phyloP scores from a whole-genome alignment of 352 stramenopile genomes.

The Phytophthora pluvialis region DNA sequence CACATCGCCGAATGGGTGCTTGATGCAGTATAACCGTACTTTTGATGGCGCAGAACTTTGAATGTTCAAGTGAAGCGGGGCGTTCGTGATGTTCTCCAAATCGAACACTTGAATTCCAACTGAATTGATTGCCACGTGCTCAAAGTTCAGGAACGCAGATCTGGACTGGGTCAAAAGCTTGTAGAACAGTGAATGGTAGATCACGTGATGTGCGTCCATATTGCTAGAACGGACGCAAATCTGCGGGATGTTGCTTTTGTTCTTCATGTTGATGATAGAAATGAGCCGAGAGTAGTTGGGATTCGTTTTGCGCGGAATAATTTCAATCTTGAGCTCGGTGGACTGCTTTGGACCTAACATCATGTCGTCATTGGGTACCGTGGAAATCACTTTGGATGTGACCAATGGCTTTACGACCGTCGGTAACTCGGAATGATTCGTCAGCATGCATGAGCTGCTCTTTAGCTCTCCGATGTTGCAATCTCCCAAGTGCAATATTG shows the following conservation, averaged over 20 bases:
- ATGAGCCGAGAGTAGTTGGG: conserved; percentile 90
- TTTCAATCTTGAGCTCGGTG: conserved; percentile 89
- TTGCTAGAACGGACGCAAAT: conserved; percentile 91
- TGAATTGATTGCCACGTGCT: conserved; percentile 86
- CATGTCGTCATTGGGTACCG: conserved; percentile 89
- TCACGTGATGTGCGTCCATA: conserved; percentile 92
- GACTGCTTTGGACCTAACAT: conserved; percentile 88
- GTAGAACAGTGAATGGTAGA: conserved; percentile 93
- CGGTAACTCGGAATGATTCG: conserved; percentile 90
- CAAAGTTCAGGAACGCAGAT: conserved; percentile 89
- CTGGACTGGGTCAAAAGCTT: conserved; percentile 86
- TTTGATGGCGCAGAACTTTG: conserved; percentile 77
- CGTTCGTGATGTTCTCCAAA: conserved; percentile 90
- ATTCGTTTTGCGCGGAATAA: conserved; percentile 91
- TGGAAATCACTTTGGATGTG: conserved; percentile 91
- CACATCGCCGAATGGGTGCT: conserved; percentile 46
- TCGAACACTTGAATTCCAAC: conserved; percentile 89
- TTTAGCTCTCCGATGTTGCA: conserved; percentile 92
- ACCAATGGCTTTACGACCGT: conserved; percentile 88
- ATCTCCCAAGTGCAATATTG: conserved; percentile 85
- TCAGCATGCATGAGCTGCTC: conserved; percentile 86
- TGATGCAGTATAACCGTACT: conserved; percentile 80
- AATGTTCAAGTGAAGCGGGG: conserved; percentile 77
- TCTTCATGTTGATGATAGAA: conserved; percentile 88
- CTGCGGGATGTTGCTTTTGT: conserved; percentile 86